Base-by-base conservation (phyloP, 75 land plant species). In the Isoetes taiwanensis region DNA sequence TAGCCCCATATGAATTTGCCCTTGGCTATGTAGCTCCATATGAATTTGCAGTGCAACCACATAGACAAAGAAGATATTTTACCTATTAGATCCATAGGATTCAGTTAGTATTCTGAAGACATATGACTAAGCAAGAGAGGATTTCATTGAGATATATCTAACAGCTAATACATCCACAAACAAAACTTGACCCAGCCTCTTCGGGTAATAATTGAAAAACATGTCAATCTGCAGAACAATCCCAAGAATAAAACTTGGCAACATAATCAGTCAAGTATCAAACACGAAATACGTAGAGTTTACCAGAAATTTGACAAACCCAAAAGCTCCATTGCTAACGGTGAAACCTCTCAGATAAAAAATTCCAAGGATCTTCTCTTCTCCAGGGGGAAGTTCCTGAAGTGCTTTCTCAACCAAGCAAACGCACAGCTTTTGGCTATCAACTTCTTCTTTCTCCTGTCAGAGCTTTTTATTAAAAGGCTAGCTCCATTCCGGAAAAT, bases 101-200 rank as follows among this genome's bases (percentile, higher is more conserved):
- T n/a, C n/a, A n/a, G n/a, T n/a, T n/a, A n/a, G n/a, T n/a, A n/a
- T n/a, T n/a, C n/a, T n/a, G n/a, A n/a, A n/a, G n/a, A n/a, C n/a
- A n/a, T n/a, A n/a, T n/a, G n/a, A n/a, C n/a, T n/a, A n/a, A n/a
- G n/a, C n/a, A n/a, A n/a, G n/a, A n/a, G n/a, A n/a, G n/a, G n/a
- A n/a, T n/a, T n/a, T n/a, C n/a, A n/a, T n/a, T n/a, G n/a, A n/a
- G n/a, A n/a, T n/a, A n/a, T n/a, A n/a, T n/a, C n/a, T n/a, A n/a
- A n/a, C n/a, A n/a, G n/a, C n/a, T n/a, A n/a, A n/a, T n/a, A n/a
- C 98, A 68, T 82, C 98, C 26, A 93, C 96, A 64, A 88, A 88
- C 21, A 93, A 76, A 26, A 81, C 86, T 71, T 88, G 64, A 0
- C 77, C 84, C 19, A 93, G 35, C 41, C 98, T 71, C 80, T 63